These are phyloP conservation scores for Rhodotorula mucilaginosa DNA, from an alignment of 1,284 basidiomycete species.

Conservation along the genomic window DNA sequence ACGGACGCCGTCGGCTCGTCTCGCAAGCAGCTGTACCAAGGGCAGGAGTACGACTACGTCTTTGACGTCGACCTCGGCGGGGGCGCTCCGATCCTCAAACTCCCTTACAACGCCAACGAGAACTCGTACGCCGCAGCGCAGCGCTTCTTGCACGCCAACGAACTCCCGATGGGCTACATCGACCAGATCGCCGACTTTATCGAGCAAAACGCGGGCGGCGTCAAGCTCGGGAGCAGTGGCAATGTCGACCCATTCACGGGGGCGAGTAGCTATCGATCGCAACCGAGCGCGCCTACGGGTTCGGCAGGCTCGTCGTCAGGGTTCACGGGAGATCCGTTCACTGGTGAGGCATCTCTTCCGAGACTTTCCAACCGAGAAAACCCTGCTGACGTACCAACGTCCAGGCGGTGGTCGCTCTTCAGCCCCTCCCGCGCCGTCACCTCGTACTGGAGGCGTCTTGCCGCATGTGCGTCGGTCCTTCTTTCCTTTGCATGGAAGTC, in stretches of 20 bases:
- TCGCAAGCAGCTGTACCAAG: conserved; percentile 78
- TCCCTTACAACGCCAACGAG: conserved; percentile 88
- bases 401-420: conserved; percentile 34
- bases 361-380: too few species aligned
- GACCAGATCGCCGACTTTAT: conserved; percentile 94
- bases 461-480: conserved; percentile 24
- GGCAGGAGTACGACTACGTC: conserved; percentile 96
- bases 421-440: conserved; percentile 6
- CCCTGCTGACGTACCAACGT: not conserved
- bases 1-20: conserved; percentile 87
- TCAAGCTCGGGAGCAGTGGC: conserved; percentile 60
- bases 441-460: conserved; percentile 16
- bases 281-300: not conserved
- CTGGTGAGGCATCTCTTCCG: conserved; percentile 50
- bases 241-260: conserved; percentile 92
- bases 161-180: conserved; percentile 76
- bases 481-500: fast-evolving
- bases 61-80: conserved; percentile 97
- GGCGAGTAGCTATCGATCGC: conserved; percentile 59
- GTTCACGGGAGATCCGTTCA: conserved; percentile 44
- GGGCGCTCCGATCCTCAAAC: conserved; percentile 84
- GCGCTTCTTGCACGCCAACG: conserved; percentile 78
- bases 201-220: conserved; percentile 80
- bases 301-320: not conserved
- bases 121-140: conserved; percentile 90